Conservation (phyloP, 257 asterid species). For the Capsicum rhomboideum region DNA sequence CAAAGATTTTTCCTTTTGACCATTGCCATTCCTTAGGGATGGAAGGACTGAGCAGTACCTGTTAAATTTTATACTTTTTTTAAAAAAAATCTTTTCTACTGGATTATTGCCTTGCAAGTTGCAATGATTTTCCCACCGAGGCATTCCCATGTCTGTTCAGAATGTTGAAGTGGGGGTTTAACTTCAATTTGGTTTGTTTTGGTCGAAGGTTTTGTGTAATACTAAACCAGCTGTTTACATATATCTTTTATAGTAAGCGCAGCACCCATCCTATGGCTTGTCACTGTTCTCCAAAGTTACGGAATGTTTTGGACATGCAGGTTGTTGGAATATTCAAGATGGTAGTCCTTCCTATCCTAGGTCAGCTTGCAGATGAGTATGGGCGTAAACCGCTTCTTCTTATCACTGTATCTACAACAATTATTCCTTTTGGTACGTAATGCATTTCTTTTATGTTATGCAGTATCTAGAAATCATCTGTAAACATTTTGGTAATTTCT, state of each 20-base stretch:
- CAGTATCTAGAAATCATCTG: background rate
- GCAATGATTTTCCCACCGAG: background rate
- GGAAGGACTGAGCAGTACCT: background rate
- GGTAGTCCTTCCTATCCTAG: constrained; percentile 77
- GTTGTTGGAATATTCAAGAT: constrained; percentile 83
- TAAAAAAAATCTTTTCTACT: no score
- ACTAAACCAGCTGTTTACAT: background rate
- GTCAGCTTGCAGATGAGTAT: constrained; percentile 88
- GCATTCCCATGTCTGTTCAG: background rate
- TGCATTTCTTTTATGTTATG: constrained; percentile 9
- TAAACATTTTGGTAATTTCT: background rate
- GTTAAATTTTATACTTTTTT: background rate
- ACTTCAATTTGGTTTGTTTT: background rate
- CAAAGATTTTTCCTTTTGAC: background rate
- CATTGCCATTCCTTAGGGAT: background rate
- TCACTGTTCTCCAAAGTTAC: background rate
- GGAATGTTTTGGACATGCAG: constrained; percentile 26
- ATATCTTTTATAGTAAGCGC: background rate
- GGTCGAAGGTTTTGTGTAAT: background rate
- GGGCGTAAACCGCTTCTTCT: constrained; percentile 93
- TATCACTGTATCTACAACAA: constrained; percentile 64
- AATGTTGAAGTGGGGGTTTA: background rate
- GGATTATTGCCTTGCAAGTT: background rate
- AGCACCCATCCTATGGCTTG: background rate
- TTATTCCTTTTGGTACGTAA: constrained; percentile 63